phyloP scores from a whole-genome alignment of 2,329 filamentous ascomycete species.

The Arthrobotrys sphaeroides region DNA sequence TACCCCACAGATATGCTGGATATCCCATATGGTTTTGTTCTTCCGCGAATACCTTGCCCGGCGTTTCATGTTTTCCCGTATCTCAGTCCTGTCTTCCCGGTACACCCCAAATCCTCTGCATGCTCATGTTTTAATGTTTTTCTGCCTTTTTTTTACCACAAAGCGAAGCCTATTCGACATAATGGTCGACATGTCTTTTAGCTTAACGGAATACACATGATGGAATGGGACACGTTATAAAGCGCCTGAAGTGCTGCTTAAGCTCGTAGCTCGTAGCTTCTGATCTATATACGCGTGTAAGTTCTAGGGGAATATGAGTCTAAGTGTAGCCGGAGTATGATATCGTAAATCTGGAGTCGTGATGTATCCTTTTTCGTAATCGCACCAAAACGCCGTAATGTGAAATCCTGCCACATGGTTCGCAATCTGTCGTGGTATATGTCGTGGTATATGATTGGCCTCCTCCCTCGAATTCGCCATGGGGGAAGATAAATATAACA shows the following conservation, averaged over 20 bases:
- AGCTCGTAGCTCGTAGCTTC: neutral
- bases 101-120: conserved; percentile 7
- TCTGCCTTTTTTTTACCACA: neutral
- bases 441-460: too few species aligned
- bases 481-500: too few species aligned
- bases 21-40: conserved; percentile 24
- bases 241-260: neutral
- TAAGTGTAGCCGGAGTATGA: neutral
- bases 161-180: neutral
- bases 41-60: conserved; percentile 11
- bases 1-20: conserved; percentile 34
- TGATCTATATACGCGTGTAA: neutral
- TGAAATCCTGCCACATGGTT: neutral
- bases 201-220: neutral
- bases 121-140: conserved; percentile 14
- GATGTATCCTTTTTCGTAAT: neutral
- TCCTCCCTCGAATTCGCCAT: too few species aligned
- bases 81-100: neutral
- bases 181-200: conserved; percentile 3
- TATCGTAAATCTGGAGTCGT: neutral
- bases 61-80: conserved; percentile 13
- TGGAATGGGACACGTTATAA: neutral
- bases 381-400: neutral
- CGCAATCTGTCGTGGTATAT: neutral
- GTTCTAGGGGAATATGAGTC: neutral